phyloP scores from a whole-genome alignment of 225 moss, liverwort and hornwort species.

The Sphagnum tenellum region DNA sequence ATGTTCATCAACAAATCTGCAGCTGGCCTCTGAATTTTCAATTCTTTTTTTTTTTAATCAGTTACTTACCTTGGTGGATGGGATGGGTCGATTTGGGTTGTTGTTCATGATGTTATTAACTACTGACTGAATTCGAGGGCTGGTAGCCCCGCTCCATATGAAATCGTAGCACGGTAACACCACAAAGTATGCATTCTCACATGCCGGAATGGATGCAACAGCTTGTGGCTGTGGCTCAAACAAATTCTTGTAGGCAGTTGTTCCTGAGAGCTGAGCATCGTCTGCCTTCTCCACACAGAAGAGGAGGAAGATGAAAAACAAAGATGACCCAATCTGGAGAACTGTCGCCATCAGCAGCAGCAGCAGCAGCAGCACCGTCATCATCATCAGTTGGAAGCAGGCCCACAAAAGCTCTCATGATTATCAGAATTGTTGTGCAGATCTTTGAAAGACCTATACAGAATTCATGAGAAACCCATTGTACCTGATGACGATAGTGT shows the following conservation, averaged over 20 bases:
- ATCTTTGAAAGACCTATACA: background rate
- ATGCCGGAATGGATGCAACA: conserved; percentile 46
- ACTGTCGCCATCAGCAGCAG: conserved; percentile 11
- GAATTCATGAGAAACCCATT: background rate
- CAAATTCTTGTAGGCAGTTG: conserved; percentile 73
- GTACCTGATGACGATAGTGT: too few species aligned
- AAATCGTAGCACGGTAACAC: conserved; percentile 66
- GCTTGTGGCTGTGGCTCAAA: conserved; percentile 33
- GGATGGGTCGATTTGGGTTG: conserved; percentile 65
- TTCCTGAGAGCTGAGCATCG: conserved; percentile 36
- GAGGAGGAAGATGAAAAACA: conserved; percentile 96
- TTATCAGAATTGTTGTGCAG: too few species aligned
- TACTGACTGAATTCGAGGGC: conserved; percentile 23
- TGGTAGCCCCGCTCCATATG: conserved; percentile 55
- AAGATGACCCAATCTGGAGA: conserved; percentile 68
- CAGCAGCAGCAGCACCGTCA: too few species aligned
- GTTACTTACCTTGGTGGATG: conserved; percentile 34
- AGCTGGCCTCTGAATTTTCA: too few species aligned
- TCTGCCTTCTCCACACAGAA: conserved; percentile 72
- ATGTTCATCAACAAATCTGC: too few species aligned
- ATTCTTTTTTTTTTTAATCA: too few species aligned
- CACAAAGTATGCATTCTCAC: conserved; percentile 66
- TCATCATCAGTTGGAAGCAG: background rate
- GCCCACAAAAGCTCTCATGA: too few species aligned
- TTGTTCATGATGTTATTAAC: conserved; percentile 35